Conservation (phyloP, 495 filamentous ascomycete genomes). For the Cercophora samala region DNA sequence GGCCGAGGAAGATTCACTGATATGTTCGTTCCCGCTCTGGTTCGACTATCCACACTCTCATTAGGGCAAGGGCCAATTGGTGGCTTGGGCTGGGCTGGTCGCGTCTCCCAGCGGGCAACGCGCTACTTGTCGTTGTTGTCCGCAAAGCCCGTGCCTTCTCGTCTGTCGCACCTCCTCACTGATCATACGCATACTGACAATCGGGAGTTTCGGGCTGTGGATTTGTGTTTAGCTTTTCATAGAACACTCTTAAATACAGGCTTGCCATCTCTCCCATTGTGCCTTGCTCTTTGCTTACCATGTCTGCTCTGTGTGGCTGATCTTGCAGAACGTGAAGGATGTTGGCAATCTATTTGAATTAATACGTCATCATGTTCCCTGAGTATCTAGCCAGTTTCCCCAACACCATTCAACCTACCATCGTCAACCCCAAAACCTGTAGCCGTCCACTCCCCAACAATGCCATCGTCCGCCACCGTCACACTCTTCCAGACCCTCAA, state of each 20-base stretch:
- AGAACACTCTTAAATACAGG: slow-evolving; percentile 20
- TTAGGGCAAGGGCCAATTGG: slow-evolving; percentile 4
- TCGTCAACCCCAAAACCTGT: neutral
- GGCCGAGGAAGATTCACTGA: slow-evolving; percentile 41
- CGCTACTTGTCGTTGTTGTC: slow-evolving; percentile 40
- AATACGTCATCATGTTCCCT: too few relatives aligned
- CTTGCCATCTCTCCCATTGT: slow-evolving; percentile 16
- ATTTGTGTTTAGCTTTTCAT: slow-evolving; percentile 20
- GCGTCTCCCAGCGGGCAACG: slow-evolving; percentile 41
- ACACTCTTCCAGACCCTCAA: slow-evolving; percentile 16
- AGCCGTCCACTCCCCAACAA: neutral
- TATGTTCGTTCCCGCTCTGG: neutral
- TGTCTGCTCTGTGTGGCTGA: neutral
- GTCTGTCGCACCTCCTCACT: neutral
- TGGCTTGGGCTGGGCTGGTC: slow-evolving; percentile 43
- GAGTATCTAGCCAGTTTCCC: too few relatives aligned
- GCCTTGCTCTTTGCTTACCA: too few relatives aligned
- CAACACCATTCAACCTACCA: neutral
- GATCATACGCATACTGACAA: slow-evolving; percentile 9
- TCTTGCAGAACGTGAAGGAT: neutral
- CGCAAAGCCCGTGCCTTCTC: slow-evolving; percentile 31
- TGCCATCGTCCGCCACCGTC: neutral
- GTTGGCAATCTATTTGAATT: too few relatives aligned
- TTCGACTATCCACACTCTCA: neutral
- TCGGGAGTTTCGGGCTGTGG: slow-evolving; percentile 18